phyloP scores from a whole-genome alignment of 164 flowering plant species.

The Stephania cephalantha region DNA sequence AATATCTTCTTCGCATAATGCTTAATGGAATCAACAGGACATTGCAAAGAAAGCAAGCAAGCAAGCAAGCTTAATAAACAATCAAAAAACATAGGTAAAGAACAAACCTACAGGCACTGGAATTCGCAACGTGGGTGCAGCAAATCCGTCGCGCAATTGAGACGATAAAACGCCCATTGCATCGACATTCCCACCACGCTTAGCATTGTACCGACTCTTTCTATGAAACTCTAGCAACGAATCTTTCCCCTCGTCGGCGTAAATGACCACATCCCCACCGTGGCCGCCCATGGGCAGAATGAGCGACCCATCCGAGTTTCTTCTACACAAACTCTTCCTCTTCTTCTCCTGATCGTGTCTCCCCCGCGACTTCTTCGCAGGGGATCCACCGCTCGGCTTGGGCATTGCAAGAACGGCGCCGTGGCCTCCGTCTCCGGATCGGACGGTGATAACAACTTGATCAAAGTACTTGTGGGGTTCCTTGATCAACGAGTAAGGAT shows the following conservation, averaged over 20 bases:
- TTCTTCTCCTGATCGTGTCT: slow-evolving; percentile 41
- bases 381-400: slow-evolving; percentile 40
- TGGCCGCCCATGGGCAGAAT: slow-evolving; percentile 89
- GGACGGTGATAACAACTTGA: slow-evolving; percentile 76
- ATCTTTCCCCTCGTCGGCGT: slow-evolving; percentile 77
- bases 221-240: slow-evolving; percentile 70
- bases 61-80: no score
- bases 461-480: slow-evolving; percentile 95
- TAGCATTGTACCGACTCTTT: slow-evolving; percentile 62
- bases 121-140: slow-evolving; percentile 76
- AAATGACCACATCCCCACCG: slow-evolving; percentile 86
- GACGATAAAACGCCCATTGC: slow-evolving; percentile 80
- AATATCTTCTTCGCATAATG: no score
- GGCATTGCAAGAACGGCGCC: slow-evolving; percentile 79
- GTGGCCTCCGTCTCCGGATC: slow-evolving; percentile 96
- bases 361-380: slow-evolving; percentile 42
- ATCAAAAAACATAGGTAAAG: background rate
- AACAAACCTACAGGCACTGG: slow-evolving; percentile 92
- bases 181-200: slow-evolving; percentile 95
- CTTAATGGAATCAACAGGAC: no score
- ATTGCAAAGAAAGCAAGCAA: no score
- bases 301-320: slow-evolving; percentile 86
- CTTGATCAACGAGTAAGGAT: slow-evolving; percentile 32
- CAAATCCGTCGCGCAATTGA: slow-evolving; percentile 55
- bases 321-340: slow-evolving; percentile 45